A percentile compares a stretch with the other conserved stretches of the same genome.
Conservation (phyloP, 257 asterid genomes). For the Lithospermum erythrorhizon region DNA sequence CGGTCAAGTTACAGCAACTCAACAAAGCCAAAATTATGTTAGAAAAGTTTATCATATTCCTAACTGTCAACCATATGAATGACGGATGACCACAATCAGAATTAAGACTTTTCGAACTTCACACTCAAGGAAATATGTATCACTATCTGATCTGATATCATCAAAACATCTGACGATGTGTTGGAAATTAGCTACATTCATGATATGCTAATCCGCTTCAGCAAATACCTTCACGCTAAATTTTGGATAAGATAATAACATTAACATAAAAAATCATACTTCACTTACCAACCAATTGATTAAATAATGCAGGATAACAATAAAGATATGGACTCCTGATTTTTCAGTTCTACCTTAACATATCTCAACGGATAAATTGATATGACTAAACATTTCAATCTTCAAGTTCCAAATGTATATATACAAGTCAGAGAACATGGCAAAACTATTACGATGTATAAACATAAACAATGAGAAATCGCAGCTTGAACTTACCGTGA, state of each 20-base stretch:
- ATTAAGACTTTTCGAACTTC: too few species aligned
- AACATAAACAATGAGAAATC: not conserved
- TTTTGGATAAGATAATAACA: not conserved
- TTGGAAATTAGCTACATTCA: not conserved
- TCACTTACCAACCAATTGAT: not conserved
- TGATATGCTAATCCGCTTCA: not conserved
- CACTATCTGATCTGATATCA: too few species aligned
- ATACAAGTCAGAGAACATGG: not conserved
- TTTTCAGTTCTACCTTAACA: not conserved
- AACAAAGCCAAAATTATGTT: not conserved
- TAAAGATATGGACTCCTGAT: not conserved
- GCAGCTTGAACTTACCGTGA: slow-evolving; percentile 22
- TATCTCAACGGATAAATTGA: not conserved
- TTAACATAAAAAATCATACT: not conserved
- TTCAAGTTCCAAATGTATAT: not conserved
- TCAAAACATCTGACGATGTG: not conserved
- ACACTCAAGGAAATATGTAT: too few species aligned
- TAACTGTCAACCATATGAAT: too few species aligned
- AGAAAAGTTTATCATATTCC: too few species aligned
- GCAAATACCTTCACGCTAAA: not conserved
- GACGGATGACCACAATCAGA: too few species aligned
- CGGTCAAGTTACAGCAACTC: not conserved
- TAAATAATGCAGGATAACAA: not conserved
- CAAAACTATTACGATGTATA: not conserved
- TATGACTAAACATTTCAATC: not conserved